Base-by-base conservation (phyloP, 2,329 filamentous ascomycete genomes). In the Trichoderma breve region DNA sequence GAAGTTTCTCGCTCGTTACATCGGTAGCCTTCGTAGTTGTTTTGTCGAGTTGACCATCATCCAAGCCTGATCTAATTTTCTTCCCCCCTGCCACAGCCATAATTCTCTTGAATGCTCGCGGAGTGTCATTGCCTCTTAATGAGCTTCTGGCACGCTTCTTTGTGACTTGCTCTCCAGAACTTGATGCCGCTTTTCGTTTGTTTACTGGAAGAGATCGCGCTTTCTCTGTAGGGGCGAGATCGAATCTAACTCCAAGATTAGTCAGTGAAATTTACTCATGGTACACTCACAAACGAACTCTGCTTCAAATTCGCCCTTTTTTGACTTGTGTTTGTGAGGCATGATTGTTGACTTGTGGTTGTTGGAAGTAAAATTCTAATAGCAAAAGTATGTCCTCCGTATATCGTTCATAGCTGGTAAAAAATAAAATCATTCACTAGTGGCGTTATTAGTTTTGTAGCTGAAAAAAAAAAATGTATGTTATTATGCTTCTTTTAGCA, bases 41-140 rank as follows among this genome's bases (percentile, higher is more conserved):
- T 65, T 63, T 5, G 65, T 77, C 61, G 77, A 78, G n/a, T 7
- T 60, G 15, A 7, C 93, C 93, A 74, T 96, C 89, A 78, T 97
- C 92, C 9, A 97, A 84, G 7, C 91, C 90, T 11, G 86, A 88
- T 6, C 86, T 86, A 11, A 86, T 81, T 73, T 86, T 88, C 78
- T 89, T 90, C n/a, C 89, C 81, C 18, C 84, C 82, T 53, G 91
- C 88, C 75, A 90, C 88, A 39, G 92, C 90, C 92, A 98, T 96
- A 74, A 98, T 83, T 14, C 94, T 90, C 73, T 89, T 89, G 81
- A 99, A 99, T 1, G 92, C 93, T 75, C 93, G 92, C 0, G 96
- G 96, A 1, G 93, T 95, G 82, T 98, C 96, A 80, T 97, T 91
- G 51, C 87, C 84, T 34, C 80, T 81, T 65, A 72, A 82, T 79